A percentile compares a stretch with the other conserved stretches of the same genome.
Evolutionary conservation across 2,329 filamentous ascomycete species (phyloP).

Genomic region (Botrytis hyacinthi): DNA sequence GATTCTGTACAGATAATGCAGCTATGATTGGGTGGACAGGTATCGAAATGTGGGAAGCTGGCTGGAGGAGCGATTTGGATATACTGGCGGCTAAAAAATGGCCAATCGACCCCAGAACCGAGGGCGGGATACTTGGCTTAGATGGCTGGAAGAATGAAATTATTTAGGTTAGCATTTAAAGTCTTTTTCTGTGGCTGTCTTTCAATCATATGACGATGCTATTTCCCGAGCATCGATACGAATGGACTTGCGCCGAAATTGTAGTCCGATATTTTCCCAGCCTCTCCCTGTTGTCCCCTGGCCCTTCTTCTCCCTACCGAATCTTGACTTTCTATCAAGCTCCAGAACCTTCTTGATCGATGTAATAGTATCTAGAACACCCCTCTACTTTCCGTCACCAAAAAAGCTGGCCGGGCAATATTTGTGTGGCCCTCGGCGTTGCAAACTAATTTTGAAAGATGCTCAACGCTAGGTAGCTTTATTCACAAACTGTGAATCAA

Average conservation of each 20-base stretch:
- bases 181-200: not conserved
- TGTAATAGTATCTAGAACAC: not conserved
- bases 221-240: not conserved
- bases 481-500: not conserved
- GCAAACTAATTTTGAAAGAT: not conserved
- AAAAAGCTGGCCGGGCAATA: too few species aligned
- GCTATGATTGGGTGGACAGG: conserved; percentile 97
- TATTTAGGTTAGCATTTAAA: not conserved
- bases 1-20: conserved; percentile 89
- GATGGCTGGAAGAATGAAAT: conserved; percentile 46
- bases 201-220: not conserved
- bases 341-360: not conserved
- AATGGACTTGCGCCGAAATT: not conserved
- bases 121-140: conserved; percentile 65
- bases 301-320: not conserved
- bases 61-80: conserved; percentile 63
- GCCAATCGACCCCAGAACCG: conserved; percentile 63
- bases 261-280: not conserved
- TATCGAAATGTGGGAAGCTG: conserved; percentile 84
- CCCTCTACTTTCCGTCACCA: not conserved
- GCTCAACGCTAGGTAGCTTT: not conserved
- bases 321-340: not conserved
- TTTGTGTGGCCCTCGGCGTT: not conserved
- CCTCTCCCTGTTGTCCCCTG: not conserved
- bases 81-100: conserved; percentile 66